These are phyloP conservation scores for Angophora floribunda DNA, from an alignment of 345 rosid genomes.

Conservation along the genomic window DNA sequence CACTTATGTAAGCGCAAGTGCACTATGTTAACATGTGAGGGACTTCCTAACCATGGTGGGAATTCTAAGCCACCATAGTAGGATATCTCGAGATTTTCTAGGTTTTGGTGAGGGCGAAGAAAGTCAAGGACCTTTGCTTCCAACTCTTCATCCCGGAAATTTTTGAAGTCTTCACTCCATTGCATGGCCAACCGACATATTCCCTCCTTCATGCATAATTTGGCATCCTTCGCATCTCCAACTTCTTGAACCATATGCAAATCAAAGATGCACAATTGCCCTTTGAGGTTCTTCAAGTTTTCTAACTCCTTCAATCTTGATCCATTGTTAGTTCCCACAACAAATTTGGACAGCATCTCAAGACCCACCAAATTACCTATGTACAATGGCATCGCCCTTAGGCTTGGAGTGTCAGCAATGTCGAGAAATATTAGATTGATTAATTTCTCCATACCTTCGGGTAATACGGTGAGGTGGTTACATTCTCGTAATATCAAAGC, in stretches of 20 bases:
- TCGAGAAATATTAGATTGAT: neutral
- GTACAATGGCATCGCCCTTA: neutral
- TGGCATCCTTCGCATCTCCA: neutral
- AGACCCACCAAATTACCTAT: neutral
- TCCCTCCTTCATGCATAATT: neutral
- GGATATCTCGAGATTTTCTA: no score
- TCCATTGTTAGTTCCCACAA: neutral
- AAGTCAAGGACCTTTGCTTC: neutral
- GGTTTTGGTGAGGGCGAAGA: neutral
- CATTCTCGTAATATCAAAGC: neutral
- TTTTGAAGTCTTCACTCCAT: neutral
- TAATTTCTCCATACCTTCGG: neutral
- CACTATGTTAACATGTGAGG: neutral
- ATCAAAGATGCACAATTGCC: neutral
- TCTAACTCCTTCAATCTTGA: neutral
- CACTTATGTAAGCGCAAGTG: neutral
- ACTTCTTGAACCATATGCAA: neutral
- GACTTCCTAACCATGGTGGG: neutral
- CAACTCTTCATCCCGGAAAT: neutral
- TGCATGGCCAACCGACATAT: neutral
- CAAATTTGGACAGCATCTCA: neutral
- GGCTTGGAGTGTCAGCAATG: fast-evolving
- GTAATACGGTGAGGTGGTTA: fast-evolving
- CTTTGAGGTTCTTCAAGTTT: neutral
- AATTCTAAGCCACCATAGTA: neutral